Conservation (phyloP, 1,284 basidiomycete genomes). For the Cryptococcus deneoformans region DNA sequence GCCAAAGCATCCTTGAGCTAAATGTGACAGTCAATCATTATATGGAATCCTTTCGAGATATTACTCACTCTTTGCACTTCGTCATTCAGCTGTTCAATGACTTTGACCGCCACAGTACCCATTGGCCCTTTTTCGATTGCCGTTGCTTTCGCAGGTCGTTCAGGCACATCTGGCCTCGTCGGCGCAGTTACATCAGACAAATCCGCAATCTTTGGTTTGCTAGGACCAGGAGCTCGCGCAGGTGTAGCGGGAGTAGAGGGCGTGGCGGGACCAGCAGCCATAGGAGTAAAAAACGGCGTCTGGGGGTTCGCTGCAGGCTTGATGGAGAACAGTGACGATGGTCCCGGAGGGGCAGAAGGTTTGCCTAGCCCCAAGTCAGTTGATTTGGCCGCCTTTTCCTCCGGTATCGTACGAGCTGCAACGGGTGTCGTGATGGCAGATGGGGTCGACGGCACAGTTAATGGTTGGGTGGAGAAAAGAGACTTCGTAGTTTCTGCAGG, state of each 20-base stretch:
- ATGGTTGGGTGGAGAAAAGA: too few species aligned
- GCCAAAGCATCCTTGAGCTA: slow-evolving; percentile 42
- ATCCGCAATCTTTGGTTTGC: not conserved
- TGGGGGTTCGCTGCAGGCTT: not conserved
- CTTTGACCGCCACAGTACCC: slow-evolving; percentile 33
- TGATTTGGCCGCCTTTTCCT: too few species aligned
- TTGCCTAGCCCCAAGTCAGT: too few species aligned
- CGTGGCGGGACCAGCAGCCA: slow-evolving; percentile 11
- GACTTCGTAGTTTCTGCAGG: not conserved
- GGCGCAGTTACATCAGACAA: not conserved
- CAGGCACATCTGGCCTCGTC: not conserved
- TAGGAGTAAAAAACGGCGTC: slow-evolving; percentile 15
- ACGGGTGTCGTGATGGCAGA: too few species aligned
- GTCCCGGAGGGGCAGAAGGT: not conserved
- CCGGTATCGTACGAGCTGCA: too few species aligned
- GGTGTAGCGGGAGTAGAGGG: slow-evolving; percentile 10
- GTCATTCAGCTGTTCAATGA: slow-evolving; percentile 46
- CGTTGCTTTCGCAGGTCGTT: not conserved
- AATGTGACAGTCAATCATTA: not conserved
- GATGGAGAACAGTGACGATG: not conserved
- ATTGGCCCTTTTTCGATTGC: slow-evolving; percentile 21
- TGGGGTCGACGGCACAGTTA: too few species aligned
- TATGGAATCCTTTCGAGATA: slow-evolving; percentile 3
- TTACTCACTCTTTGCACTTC: slow-evolving; percentile 27
- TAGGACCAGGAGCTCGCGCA: not conserved